Conservation (phyloP, 2,329 filamentous ascomycete species). For the Fusarium sp. region DNA sequence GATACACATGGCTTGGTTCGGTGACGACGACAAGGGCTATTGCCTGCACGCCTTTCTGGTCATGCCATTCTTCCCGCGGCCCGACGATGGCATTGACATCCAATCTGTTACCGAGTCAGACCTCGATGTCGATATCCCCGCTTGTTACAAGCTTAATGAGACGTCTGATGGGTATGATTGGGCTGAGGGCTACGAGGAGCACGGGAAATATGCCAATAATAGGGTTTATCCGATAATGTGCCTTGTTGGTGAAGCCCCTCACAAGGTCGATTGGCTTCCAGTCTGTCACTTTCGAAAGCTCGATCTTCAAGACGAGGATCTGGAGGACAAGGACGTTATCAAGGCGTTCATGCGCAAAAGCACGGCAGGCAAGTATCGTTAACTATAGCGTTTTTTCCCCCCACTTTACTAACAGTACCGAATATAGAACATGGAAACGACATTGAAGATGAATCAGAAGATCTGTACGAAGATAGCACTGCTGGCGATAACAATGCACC, state of each 20-base stretch:
- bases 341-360: not conserved
- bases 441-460: not conserved
- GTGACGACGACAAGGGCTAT: not conserved
- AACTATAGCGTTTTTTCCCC: no score
- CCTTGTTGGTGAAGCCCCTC: rapidly evolving
- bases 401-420: no score
- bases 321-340: not conserved
- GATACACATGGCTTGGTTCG: not conserved
- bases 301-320: not conserved
- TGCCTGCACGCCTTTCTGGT: not conserved
- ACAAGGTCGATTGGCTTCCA: not conserved
- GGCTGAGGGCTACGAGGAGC: rapidly evolving
- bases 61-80: not conserved
- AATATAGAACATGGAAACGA: not conserved
- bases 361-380: rapidly evolving
- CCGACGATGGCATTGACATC: rapidly evolving
- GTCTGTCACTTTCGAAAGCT: not conserved
- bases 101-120: not conserved
- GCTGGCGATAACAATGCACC: rapidly evolving
- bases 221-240: rapidly evolving
- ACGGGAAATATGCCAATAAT: rapidly evolving
- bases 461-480: not conserved
- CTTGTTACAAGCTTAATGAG: rapidly evolving
- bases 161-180: rapidly evolving
- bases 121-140: rapidly evolving